Evolutionary conservation across 257 asterid species (phyloP).

Genomic region (Ophiorrhiza pumila): DNA sequence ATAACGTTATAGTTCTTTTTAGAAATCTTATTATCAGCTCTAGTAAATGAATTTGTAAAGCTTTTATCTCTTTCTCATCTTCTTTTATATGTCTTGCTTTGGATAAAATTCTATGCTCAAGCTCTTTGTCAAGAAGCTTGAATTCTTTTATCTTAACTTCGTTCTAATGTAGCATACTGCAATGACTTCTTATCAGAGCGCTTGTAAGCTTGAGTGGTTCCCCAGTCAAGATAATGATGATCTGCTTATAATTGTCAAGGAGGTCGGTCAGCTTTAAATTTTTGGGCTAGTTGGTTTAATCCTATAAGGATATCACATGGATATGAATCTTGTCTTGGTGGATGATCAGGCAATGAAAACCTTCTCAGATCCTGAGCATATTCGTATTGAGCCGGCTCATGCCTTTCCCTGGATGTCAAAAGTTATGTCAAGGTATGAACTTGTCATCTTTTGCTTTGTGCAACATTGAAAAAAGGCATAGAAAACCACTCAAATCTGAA

Average conservation of each 20-base stretch:
- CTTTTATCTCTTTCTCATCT: background rate
- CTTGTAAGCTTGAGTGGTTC: conserved; percentile 21
- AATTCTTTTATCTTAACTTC: background rate
- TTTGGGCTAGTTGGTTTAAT: no score
- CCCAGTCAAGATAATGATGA: background rate
- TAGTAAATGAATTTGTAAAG: background rate
- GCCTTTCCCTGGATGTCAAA: conserved; percentile 2
- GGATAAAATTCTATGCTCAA: background rate
- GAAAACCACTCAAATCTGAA: no score
- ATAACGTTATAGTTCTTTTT: no score
- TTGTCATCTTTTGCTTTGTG: conserved; percentile 2
- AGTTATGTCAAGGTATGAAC: conserved; percentile 14
- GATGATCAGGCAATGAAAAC: conserved; percentile 7
- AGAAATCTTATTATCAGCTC: no score
- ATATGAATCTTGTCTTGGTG: background rate
- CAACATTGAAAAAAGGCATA: background rate
- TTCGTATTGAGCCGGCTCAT: background rate
- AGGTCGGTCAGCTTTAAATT: conserved; percentile 11
- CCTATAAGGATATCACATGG: background rate
- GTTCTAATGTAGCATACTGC: background rate
- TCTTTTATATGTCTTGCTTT: background rate
- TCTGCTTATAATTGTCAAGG: conserved; percentile 8
- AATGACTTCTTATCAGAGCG: conserved; percentile 3
- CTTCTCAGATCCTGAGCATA: conserved; percentile 14
- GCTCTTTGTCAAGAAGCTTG: background rate